Base-by-base conservation (phyloP, 2,329 filamentous ascomycete species). In the Lasiodiplodia hormozganensis region DNA sequence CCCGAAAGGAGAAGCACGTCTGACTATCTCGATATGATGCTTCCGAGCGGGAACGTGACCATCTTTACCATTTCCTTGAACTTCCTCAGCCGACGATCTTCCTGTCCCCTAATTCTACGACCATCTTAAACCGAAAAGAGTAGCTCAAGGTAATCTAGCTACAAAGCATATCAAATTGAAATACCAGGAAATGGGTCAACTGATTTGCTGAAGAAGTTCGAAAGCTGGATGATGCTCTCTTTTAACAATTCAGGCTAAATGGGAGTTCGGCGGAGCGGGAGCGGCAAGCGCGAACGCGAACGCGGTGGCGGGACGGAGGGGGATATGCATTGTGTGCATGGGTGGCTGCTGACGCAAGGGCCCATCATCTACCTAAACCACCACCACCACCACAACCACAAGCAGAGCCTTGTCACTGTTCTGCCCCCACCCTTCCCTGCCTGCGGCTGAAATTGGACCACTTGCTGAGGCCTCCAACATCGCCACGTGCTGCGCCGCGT, bases 211-310 rank as follows among this genome's bases (percentile, higher is more conserved):
- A 43, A 23, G 56, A 25, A 36, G n/a, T 49, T 49, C 18, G 40
- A 43, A 34, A 7, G 43, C 43, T 47, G 40, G 40, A 43, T 2
- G 31, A 34, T 34, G 31, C 31, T 21, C 8, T 57, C 11, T 5
- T 38, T 28, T 18, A 23, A 8, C 31, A 34, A 38, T 57, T 57
- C 47, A 64, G 60, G 60, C 60, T 64, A 64, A 64, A 64, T 21
- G 40, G 60, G 31, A 23, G 21, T 34, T 64, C 60, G 60, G 60
- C 60, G 60, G 47, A 52, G 60, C 60, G 60, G 60, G 57, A 62
- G 57, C n/a, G 51, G 51, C 51, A 53, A 12, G 14, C n/a, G 23
- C 10, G 36, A 28, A 23, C 23, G 36, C 31, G n/a, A 28, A 62
- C 38, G 58, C 58, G 38, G 54, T 58, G 54, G 54, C 54, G 54